A percentile compares a stretch with the other conserved stretches of the same genome.
Evolutionary conservation across 1,139 yeast genomes (phyloP).

Genomic region (Eremothecium coryli): DNA sequence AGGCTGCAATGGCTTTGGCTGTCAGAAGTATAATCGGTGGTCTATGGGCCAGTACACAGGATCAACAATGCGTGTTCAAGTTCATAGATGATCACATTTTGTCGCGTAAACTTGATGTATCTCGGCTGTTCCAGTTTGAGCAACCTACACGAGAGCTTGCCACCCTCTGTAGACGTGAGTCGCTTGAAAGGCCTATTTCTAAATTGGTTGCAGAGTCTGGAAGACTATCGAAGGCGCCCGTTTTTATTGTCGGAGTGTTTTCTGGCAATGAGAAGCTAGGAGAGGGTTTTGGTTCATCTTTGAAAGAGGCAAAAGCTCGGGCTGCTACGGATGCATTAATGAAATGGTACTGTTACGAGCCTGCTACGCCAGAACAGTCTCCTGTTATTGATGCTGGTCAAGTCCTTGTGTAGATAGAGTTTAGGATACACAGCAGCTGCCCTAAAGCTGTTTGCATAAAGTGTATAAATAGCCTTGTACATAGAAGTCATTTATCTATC

Average conservation of each 20-base stretch:
- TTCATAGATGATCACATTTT: constrained; percentile 68
- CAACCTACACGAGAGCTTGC: constrained; percentile 83
- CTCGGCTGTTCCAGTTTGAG: constrained; percentile 65
- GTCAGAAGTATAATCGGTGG: constrained; percentile 71
- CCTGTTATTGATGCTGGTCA: constrained; percentile 37
- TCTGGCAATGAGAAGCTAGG: constrained; percentile 77
- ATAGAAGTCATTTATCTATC: neutral
- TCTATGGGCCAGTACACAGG: constrained; percentile 46
- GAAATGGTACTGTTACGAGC: constrained; percentile 86
- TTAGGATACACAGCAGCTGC: constrained; percentile 1
- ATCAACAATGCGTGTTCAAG: constrained; percentile 39
- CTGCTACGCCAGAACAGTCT: constrained; percentile 39
- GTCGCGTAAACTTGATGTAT: constrained; percentile 67
- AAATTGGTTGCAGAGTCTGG: constrained; percentile 92
- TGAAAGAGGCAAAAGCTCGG: constrained; percentile 85
- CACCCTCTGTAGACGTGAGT: constrained; percentile 67
- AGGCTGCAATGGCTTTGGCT: constrained; percentile 41
- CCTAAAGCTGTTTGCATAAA: constrained; percentile 1
- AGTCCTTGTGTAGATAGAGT: constrained; percentile 30
- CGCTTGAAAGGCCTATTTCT: constrained; percentile 66
- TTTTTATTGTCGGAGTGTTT: constrained; percentile 86
- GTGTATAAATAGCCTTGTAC: constrained; percentile 4
- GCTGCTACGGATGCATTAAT: constrained; percentile 87
- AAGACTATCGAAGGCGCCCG: constrained; percentile 72
- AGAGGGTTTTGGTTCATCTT: constrained; percentile 90